A percentile compares a stretch with the other conserved stretches of the same genome.
phyloP scores from a whole-genome alignment of 2,329 filamentous ascomycete genomes.

The Aspergillus sp. region DNA sequence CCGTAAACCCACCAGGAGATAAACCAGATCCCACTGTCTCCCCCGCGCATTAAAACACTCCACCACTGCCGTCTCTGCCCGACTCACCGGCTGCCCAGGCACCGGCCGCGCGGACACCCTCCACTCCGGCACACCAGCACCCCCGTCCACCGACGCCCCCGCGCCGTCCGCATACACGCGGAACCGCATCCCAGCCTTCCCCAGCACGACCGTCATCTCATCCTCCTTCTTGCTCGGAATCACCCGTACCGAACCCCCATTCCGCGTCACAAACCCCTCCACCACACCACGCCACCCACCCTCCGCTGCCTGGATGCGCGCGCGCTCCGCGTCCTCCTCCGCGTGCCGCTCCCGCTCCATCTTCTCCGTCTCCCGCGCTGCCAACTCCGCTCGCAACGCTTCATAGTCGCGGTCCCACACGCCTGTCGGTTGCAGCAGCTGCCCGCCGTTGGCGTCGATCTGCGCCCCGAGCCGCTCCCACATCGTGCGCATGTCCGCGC shows the following conservation, averaged over 20 bases:
- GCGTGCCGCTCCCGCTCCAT: conserved; percentile 23
- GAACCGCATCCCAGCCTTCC: conserved; percentile 34
- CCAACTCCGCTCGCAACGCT: conserved; percentile 29
- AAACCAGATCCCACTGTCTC: conserved; percentile 39
- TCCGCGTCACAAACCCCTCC: conserved; percentile 27
- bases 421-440: conserved; percentile 33
- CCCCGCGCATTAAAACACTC: conserved; percentile 34
- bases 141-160: conserved; percentile 10
- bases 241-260: conserved; percentile 29
- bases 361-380: conserved; percentile 25
- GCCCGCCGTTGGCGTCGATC: conserved; percentile 36
- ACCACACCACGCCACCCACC: conserved; percentile 33
- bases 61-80: conserved; percentile 33
- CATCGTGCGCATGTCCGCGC: conserved; percentile 37
- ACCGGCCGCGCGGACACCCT: conserved; percentile 28
- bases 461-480: conserved; percentile 37
- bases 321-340: conserved; percentile 30
- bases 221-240: conserved; percentile 20
- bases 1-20: conserved; percentile 33
- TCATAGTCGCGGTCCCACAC: conserved; percentile 44
- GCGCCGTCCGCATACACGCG: conserved; percentile 20
- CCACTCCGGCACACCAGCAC: conserved; percentile 27
- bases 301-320: conserved; percentile 23
- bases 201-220: conserved; percentile 27
- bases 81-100: conserved; percentile 25